phyloP scores from a whole-genome alignment of 1,284 basidiomycete species.

The Sporisorium exsertum region DNA sequence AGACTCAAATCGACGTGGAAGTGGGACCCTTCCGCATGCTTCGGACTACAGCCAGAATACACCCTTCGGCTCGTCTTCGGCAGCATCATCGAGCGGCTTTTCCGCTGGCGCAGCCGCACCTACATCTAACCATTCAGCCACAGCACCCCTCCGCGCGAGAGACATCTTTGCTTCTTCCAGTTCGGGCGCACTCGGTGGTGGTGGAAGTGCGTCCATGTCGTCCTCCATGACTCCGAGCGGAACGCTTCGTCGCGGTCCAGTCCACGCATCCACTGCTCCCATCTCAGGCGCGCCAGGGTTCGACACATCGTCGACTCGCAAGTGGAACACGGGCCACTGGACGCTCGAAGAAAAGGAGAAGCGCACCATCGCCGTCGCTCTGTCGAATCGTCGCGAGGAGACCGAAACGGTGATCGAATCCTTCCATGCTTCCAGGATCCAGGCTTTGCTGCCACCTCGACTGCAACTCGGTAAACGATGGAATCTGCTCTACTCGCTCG shows the following conservation, averaged over 20 bases:
- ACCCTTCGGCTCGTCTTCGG: conserved; percentile 29
- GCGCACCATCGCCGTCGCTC: conserved; percentile 52
- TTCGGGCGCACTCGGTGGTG: conserved; percentile 2
- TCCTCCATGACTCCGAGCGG: conserved; percentile 13
- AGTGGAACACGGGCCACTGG: conserved; percentile 67
- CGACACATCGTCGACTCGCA: conserved; percentile 39
- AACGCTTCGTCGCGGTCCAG: conserved; percentile 26
- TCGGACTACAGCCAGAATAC: conserved; percentile 48
- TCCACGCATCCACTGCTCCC: conserved; percentile 33
- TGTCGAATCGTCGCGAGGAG: conserved; percentile 58
- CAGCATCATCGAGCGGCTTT: conserved; percentile 17
- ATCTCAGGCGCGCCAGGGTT: conserved; percentile 66
- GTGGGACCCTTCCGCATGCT: conserved; percentile 26
- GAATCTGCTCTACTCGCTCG: conserved; percentile 89
- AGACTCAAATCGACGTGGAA: conserved; percentile 6
- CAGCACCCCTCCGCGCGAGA: conserved; percentile 32
- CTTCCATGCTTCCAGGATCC: conserved; percentile 60
- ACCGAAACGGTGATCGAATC: conserved; percentile 55
- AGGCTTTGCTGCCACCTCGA: conserved; percentile 77
- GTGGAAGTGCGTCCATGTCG: neutral
- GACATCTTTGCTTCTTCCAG: conserved; percentile 29
- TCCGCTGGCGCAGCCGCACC: conserved; percentile 35
- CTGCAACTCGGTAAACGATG: conserved; percentile 82
- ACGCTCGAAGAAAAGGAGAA: conserved; percentile 43
- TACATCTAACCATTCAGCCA: neutral